Conservation (phyloP, 2,329 filamentous ascomycete genomes). For the Shiraia bambusicola region DNA sequence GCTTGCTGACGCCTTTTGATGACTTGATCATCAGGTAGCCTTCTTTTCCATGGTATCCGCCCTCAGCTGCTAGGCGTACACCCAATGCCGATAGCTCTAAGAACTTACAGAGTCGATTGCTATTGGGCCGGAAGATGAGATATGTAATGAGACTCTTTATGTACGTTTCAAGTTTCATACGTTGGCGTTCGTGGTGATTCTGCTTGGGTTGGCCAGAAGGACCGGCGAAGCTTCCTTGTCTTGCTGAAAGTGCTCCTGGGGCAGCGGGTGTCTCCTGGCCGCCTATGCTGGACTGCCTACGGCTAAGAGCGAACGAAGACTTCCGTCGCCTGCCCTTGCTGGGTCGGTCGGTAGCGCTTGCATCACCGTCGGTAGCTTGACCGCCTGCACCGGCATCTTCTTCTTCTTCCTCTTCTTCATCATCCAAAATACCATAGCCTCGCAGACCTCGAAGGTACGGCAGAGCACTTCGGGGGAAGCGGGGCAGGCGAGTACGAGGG, state of each 20-base stretch:
- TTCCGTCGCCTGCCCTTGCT: slow-evolving; percentile 55
- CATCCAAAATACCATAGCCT: slow-evolving; percentile 59
- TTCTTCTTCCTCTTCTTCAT: slow-evolving; percentile 77
- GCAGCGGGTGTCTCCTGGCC: slow-evolving; percentile 29
- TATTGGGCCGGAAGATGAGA: slow-evolving; percentile 95
- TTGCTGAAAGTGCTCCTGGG: slow-evolving; percentile 25
- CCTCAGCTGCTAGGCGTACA: slow-evolving; percentile 89
- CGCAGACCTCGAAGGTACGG: slow-evolving; percentile 83
- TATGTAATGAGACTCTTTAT: slow-evolving; percentile 92
- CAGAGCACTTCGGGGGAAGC: slow-evolving; percentile 85
- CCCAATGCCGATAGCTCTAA: slow-evolving; percentile 91
- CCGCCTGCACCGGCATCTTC: slow-evolving; percentile 55
- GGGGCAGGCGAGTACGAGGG: slow-evolving; percentile 72
- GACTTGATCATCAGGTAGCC: slow-evolving; percentile 91
- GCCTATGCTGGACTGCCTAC: slow-evolving; percentile 60
- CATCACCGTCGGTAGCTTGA: slow-evolving; percentile 63
- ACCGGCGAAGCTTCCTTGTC: slow-evolving; percentile 46
- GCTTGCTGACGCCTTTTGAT: slow-evolving; percentile 82
- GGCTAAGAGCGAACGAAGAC: slow-evolving; percentile 58
- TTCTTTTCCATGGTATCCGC: slow-evolving; percentile 97
- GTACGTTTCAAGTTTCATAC: slow-evolving; percentile 84
- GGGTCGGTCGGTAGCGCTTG: slow-evolving; percentile 66
- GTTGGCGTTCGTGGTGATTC: slow-evolving; percentile 74
- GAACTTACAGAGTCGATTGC: slow-evolving; percentile 93
- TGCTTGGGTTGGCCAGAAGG: slow-evolving; percentile 50